These are phyloP conservation scores for Blastobotrys parvus DNA, from an alignment of 805 yeast genomes.

Conservation along the genomic window DNA sequence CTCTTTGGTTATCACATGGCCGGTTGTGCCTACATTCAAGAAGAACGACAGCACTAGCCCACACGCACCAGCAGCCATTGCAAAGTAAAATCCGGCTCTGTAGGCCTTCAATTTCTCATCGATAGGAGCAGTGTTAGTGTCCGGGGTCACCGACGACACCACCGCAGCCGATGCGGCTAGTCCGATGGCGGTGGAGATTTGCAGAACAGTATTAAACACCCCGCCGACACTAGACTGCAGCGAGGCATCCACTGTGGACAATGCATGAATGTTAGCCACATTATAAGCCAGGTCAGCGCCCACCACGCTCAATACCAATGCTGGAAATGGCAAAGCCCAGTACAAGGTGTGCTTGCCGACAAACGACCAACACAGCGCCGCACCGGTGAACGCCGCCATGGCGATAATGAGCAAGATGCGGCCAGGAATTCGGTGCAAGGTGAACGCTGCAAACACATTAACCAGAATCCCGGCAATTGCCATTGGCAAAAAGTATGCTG, in stretches of 20 bases:
- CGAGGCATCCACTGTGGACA: conserved; percentile 32
- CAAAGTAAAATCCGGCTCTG: conserved; percentile 32
- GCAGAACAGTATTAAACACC: conserved; percentile 38
- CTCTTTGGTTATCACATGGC: conserved; percentile 5
- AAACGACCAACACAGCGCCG: conserved; percentile 38
- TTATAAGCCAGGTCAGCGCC: conserved; percentile 44
- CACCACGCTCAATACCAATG: conserved; percentile 33
- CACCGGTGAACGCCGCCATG: conserved; percentile 29
- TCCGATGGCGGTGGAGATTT: conserved; percentile 36
- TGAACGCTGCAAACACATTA: conserved; percentile 39
- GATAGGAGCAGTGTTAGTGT: conserved; percentile 9
- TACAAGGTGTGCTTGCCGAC: conserved; percentile 29
- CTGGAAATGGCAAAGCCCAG: conserved; percentile 41
- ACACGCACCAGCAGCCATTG: conserved; percentile 29
- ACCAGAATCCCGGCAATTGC: conserved; percentile 36
- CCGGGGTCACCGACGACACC: conserved; percentile 12
- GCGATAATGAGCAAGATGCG: conserved; percentile 31
- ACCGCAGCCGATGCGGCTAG: conserved; percentile 36
- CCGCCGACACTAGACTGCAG: conserved; percentile 43
- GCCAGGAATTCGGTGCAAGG: conserved; percentile 39
- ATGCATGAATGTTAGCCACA: conserved; percentile 36
- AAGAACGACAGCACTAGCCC: conserved; percentile 29
- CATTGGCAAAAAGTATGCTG: conserved; percentile 38
- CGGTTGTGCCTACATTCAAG: conserved; percentile 30
- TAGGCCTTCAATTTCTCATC: conserved; percentile 12